Conservation (phyloP, 306 rosid species). For the Trichosanthes truncata region DNA sequence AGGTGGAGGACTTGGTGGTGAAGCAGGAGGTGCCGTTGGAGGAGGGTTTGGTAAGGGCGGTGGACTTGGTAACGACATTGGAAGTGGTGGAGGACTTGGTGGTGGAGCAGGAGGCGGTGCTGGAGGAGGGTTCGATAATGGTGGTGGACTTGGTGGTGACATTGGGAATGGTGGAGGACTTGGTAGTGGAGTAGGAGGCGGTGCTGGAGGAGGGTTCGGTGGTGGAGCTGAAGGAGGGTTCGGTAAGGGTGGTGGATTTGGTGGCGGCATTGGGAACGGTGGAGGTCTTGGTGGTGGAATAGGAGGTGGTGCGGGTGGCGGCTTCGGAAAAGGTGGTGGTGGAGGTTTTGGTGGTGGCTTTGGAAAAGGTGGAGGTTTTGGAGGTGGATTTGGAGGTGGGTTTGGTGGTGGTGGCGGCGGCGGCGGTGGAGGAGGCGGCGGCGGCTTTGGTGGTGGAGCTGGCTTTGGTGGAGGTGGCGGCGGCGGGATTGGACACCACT, state of each 20-base stretch:
- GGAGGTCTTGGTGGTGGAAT: constrained; percentile 17
- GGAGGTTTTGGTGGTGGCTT: not conserved
- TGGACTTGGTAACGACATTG: constrained; percentile 20
- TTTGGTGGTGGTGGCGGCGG: not conserved
- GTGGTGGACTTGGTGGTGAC: constrained; percentile 6
- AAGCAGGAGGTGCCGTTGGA: constrained; percentile 12
- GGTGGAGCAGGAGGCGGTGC: constrained; percentile 16
- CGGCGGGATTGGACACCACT: constrained; percentile 44
- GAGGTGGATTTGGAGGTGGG: too few relatives aligned
- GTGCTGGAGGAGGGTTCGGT: not conserved
- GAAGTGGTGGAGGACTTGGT: constrained; percentile 9
- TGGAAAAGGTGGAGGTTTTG: not conserved
- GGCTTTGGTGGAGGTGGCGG: constrained; percentile 6
- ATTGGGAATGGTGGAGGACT: constrained; percentile 1
- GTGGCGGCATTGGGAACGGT: constrained; percentile 15
- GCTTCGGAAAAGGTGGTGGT: not conserved
- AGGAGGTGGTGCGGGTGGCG: constrained; percentile 19
- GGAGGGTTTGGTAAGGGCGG: constrained; percentile 14
- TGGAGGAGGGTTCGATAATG: constrained; percentile 3
- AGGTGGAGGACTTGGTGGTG: constrained; percentile 14
- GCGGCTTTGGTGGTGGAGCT: not conserved
- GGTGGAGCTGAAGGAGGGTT: not conserved
- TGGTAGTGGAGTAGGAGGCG: constrained; percentile 5
- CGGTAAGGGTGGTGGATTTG: not conserved
- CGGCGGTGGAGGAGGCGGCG: not conserved